Conservation (phyloP, 495 filamentous ascomycete genomes). For the Xylaria cubensis region DNA sequence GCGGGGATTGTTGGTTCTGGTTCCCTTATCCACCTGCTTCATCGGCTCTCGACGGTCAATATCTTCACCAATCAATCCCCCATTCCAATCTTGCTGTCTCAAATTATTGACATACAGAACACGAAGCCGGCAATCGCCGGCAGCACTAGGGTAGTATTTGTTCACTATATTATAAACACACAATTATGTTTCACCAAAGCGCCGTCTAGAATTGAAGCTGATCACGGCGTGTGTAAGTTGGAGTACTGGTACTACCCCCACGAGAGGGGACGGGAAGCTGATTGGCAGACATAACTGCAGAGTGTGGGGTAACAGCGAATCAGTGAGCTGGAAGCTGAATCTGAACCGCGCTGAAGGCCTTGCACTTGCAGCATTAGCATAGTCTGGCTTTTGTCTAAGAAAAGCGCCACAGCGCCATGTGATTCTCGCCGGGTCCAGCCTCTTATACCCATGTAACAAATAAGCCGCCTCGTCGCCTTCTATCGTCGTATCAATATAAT, state of each 20-base stretch:
- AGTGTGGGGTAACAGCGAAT: constrained; percentile 10
- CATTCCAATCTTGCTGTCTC: not conserved
- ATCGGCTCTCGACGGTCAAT: not conserved
- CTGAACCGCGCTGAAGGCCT: not conserved
- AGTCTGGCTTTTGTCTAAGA: constrained; percentile 1
- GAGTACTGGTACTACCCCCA: constrained; percentile 13
- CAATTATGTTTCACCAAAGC: constrained; percentile 1
- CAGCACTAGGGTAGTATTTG: not conserved
- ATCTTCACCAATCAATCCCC: not conserved
- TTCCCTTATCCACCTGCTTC: not conserved
- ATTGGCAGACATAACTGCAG: not conserved
- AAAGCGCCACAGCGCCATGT: not conserved
- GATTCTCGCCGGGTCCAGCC: not conserved
- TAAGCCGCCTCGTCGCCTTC: not conserved
- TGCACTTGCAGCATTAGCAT: constrained; percentile 5
- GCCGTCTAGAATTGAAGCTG: not conserved
- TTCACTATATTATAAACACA: not conserved
- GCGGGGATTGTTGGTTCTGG: constrained; percentile 1
- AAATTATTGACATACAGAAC: not conserved
- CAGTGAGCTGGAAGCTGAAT: not conserved
- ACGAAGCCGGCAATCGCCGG: not conserved
- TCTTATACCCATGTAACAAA: not conserved
- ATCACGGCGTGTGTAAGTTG: not conserved
- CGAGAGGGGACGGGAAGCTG: constrained; percentile 6
- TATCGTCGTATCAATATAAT: not conserved